Base-by-base conservation (phyloP, 768 basidiomycete genomes). In the Suillus subalutaceus region DNA sequence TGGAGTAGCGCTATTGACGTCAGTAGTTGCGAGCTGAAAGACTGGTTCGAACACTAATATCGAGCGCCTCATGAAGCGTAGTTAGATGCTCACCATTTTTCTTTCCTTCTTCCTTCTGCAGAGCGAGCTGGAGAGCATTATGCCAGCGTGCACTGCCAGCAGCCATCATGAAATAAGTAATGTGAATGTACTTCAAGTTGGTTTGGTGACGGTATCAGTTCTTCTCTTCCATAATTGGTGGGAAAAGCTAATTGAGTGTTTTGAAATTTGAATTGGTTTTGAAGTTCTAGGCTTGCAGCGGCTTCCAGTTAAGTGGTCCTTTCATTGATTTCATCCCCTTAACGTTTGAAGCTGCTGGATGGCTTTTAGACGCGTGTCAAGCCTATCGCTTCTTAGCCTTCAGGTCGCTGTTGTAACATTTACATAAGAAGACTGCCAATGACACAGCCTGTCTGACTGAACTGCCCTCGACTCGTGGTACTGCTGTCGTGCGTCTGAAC, bases 11-110 rank as follows among this genome's bases (percentile, higher is more conserved):
- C 75, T 18, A 9, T 55, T 65, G 16, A n/a, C 18, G 62, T 73
- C 73, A 65, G 72, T 46, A 13, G 74, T 78, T 15, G 77, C 72
- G 57, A 92, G 75, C 71, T 91, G 90, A 66, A 83, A 79, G 35
- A 86, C 91, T 91, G 68, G 9, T 16, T 30, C 58, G 48, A 55
- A 65, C 38, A 55, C 13, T 6, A 15, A 53, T 16, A 18, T 30
- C 20, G 43, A 56, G 1, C 48, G 30, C n/a, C n/a, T 7, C 16
- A 20, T 35, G 48, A 52, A 9, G 23, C 35, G 38, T 58, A 26
- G 46, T 43, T 44, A 26, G 13, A 26, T 15, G 15, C 5, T 44
- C 37, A 66, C 68, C 43, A 48, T 69, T 64, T 75, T 46, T 85
- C 82, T 50, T 70, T 78, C 65, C 80, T 73, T 66, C 70, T 68